Conservation (phyloP, 495 filamentous ascomycete genomes). For the Xylaria scruposa region DNA sequence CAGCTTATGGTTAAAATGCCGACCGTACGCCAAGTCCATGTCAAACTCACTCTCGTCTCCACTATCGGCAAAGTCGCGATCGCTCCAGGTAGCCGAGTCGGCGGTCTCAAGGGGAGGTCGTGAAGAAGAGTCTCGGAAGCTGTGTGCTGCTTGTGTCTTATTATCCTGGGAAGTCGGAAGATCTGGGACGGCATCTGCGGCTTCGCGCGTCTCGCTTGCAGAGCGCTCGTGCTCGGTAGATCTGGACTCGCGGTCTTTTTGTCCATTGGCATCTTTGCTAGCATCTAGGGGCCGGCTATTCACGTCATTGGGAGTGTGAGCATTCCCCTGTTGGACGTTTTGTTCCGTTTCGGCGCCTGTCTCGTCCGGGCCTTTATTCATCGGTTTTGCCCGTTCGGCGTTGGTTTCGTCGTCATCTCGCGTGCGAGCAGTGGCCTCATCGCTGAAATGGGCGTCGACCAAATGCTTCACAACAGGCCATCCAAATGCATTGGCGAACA, state of each 20-base stretch:
- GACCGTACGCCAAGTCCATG: conserved; percentile 35
- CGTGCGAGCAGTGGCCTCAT: conserved; percentile 63
- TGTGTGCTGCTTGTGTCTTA: conserved; percentile 34
- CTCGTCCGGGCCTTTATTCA: conserved; percentile 43
- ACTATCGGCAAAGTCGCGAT: conserved; percentile 59
- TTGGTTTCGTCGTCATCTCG: conserved; percentile 60
- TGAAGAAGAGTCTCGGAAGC: conserved; percentile 35
- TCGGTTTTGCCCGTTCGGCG: conserved; percentile 50
- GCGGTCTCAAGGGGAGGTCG: conserved; percentile 41
- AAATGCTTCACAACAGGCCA: conserved; percentile 97
- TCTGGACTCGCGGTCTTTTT: neutral
- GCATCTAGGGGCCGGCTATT: neutral
- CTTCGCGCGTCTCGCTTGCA: conserved; percentile 48
- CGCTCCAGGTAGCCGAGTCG: conserved; percentile 60
- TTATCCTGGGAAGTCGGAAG: conserved; percentile 29
- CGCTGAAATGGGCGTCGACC: conserved; percentile 89
- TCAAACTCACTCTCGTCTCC: conserved; percentile 56
- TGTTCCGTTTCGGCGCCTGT: conserved; percentile 48
- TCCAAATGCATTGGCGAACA: conserved; percentile 96
- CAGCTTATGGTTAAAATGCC: conserved; percentile 20
- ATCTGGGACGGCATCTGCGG: conserved; percentile 48
- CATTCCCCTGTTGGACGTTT: neutral
- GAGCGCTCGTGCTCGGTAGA: conserved; percentile 38
- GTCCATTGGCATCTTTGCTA: neutral
- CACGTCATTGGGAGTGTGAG: neutral